phyloP scores from a whole-genome alignment of 306 rosid species.

The Hippophae tibetana region DNA sequence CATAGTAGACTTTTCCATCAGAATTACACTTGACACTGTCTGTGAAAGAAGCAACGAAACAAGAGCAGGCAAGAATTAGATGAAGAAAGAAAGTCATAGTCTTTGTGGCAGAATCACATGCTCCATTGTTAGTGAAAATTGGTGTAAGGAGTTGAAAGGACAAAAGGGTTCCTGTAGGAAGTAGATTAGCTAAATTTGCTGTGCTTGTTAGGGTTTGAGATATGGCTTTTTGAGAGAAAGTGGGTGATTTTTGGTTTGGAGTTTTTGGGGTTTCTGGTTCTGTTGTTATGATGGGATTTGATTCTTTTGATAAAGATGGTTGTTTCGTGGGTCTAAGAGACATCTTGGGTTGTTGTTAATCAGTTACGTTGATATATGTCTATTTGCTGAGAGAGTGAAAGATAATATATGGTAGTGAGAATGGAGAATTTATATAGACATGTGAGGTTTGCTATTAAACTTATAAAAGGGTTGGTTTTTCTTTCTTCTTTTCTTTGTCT shows the following conservation, averaged over 20 bases:
- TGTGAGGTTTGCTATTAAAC: too few species aligned
- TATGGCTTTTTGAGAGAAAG: constrained; percentile 27
- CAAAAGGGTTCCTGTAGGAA: constrained; percentile 62
- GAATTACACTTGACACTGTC: constrained; percentile 37
- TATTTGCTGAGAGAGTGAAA: too few species aligned
- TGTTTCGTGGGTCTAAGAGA: constrained; percentile 17
- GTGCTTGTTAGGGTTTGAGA: constrained; percentile 39
- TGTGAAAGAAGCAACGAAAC: constrained; percentile 48
- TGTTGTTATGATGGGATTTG: not conserved
- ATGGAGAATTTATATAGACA: too few species aligned
- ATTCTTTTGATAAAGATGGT: constrained; percentile 2
- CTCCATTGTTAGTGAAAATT: constrained; percentile 53
- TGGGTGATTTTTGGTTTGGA: not conserved
- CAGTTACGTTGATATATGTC: too few species aligned
- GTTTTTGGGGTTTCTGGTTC: not conserved
- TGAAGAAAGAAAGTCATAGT: constrained; percentile 30
- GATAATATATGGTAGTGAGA: too few species aligned
- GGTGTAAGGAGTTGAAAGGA: constrained; percentile 65
- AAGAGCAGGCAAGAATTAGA: constrained; percentile 32
- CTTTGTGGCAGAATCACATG: constrained; percentile 46
- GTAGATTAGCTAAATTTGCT: constrained; percentile 62
- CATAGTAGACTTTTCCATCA: constrained; percentile 46
- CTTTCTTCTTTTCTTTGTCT: too few species aligned
- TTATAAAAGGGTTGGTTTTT: too few species aligned
- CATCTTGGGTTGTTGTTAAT: not conserved